Base-by-base conservation (phyloP, 176 grass and related monocot species). In the Avena eriantha region DNA sequence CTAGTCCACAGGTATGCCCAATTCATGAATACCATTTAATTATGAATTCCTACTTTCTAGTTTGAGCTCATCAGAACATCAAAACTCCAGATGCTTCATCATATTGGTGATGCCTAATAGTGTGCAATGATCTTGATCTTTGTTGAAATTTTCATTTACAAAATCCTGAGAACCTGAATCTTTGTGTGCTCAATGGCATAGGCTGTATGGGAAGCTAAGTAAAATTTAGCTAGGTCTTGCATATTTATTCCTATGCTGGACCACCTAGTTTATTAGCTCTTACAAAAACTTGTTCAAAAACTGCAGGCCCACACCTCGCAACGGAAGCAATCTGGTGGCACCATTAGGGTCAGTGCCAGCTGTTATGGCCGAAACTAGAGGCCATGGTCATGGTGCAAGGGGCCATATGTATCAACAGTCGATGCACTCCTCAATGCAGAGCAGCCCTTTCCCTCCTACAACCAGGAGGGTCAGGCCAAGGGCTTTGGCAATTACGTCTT, bases 391-490 rank as follows among this genome's bases (percentile, higher is more conserved):
- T 71, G 89, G 90, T 73, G 83, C 79, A 39, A 83, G 83, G 65
- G 89, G 82, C 64, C 89, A 93, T 53, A 87, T 89, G 35, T 91
- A 93, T 85, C 93, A 91, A 69, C 91, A 84, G 76, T 85, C 93
- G 3, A 86, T 92, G 80, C 89, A 87, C 60, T 76, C 93, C 31
- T 82, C 84, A 39, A 69, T 86, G 73, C 88, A 89, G 75, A 69
- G 65, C 69, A 84, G 74, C 54, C 88, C 90, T 47, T 92, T 89
- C 60, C 86, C 88, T 81, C 80, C 87, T 63, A 82, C 91, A 43
- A 83, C 85, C 36, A 89, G 93, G 72, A 93, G 93, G 80, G 87
- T 93, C 34, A 95, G 93, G 68, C 93, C 91, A 17, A 93, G 93
- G 87, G 93, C 91, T 53, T 58, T 95, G 80, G 83, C 93, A 26